Conservation (phyloP, 805 yeast genomes). For the Cyberlindnera euphorbiiphila region DNA sequence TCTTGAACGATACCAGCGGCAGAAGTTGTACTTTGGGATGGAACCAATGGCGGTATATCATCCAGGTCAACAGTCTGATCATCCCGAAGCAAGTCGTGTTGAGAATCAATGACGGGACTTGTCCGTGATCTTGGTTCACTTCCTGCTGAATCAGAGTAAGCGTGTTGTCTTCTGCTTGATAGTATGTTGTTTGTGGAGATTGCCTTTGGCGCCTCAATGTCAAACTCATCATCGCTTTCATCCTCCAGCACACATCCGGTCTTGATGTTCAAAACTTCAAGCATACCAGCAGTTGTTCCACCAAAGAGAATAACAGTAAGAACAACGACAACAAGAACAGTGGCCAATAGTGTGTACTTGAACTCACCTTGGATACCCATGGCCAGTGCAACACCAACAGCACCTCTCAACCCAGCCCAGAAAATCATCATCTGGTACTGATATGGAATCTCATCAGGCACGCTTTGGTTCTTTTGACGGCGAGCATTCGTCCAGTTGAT, state of each 20-base stretch:
- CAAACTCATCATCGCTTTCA: constrained; percentile 92
- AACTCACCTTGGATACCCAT: constrained; percentile 96
- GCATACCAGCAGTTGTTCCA: constrained; percentile 98
- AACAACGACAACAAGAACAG: constrained; percentile 94
- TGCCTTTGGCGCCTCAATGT: constrained; percentile 66
- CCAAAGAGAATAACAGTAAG: constrained; percentile 94
- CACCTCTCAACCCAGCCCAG: constrained; percentile 99
- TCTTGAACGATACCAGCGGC: constrained; percentile 23
- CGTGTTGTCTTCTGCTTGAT: constrained; percentile 18
- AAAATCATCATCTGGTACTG: constrained; percentile 98
- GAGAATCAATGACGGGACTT: constrained; percentile 21
- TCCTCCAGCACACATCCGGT: constrained; percentile 84
- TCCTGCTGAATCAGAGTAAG: constrained; percentile 28
- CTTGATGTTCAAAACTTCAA: constrained; percentile 87
- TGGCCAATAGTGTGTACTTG: constrained; percentile 83
- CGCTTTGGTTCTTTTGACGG: constrained; percentile 45
- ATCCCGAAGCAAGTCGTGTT: constrained; percentile 24
- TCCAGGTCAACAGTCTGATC: constrained; percentile 23
- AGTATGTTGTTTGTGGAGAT: constrained; percentile 17
- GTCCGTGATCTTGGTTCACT: constrained; percentile 16
- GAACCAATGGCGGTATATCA: constrained; percentile 27
- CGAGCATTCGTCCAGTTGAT: constrained; percentile 75
- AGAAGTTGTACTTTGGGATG: constrained; percentile 5
- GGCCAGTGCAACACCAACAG: constrained; percentile 98
- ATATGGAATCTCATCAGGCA: constrained; percentile 88